phyloP scores from a whole-genome alignment of 331 rosid genomes.

The Prunus yedoensis region DNA sequence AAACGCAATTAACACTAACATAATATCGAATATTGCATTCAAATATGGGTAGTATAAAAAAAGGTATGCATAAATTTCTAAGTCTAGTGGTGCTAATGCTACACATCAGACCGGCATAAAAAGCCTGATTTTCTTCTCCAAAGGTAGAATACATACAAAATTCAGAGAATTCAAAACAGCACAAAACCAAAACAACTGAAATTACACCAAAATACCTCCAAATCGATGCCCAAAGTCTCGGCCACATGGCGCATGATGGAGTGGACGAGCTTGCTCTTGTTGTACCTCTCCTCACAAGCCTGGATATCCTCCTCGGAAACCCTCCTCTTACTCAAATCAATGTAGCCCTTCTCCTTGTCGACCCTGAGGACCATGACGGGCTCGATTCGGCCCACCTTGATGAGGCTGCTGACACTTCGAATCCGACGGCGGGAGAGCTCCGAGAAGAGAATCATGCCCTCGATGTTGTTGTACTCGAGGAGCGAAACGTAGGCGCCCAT shows the following conservation, averaged over 20 bases:
- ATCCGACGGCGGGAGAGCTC: conserved; percentile 99
- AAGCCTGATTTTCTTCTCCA: neutral
- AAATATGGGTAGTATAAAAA: too few relatives aligned
- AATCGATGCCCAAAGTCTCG: conserved; percentile 70
- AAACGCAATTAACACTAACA: neutral
- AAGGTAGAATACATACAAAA: neutral
- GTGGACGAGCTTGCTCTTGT: conserved; percentile 97
- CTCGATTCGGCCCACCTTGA: conserved; percentile 93
- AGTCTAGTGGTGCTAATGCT: too few relatives aligned
- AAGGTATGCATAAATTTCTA: too few relatives aligned
- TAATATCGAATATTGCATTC: too few relatives aligned
- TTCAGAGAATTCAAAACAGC: neutral
- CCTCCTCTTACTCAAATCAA: conserved; percentile 91
- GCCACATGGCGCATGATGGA: conserved; percentile 98
- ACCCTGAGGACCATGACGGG: conserved; percentile 98
- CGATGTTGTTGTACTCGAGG: conserved; percentile 92
- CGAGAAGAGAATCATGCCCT: conserved; percentile 91
- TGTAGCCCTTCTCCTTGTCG: conserved; percentile 93
- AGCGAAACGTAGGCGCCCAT: conserved; percentile 97
- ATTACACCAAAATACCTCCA: conserved; percentile 51
- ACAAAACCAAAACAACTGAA: neutral
- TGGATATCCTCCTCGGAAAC: conserved; percentile 93
- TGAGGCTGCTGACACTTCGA: conserved; percentile 84
- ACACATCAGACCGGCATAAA: neutral
- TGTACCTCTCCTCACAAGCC: conserved; percentile 89